A percentile compares a stretch with the other conserved stretches of the same genome.
Conservation (phyloP, 2,329 filamentous ascomycete genomes). For the Neonectria magnoliae region DNA sequence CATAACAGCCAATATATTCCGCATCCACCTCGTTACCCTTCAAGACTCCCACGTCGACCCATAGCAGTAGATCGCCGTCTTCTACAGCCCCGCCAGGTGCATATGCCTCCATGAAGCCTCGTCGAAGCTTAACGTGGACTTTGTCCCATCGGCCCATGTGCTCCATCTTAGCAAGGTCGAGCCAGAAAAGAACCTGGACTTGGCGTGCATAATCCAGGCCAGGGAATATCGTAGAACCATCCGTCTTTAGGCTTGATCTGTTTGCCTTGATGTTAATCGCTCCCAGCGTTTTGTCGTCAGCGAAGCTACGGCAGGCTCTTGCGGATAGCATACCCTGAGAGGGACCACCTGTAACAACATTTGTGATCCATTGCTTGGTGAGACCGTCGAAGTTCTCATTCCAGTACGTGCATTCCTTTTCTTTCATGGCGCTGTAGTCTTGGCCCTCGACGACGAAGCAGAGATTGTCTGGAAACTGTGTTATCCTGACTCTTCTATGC, state of each 20-base stretch:
- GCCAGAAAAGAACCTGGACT: slow-evolving; percentile 28
- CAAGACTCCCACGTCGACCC: slow-evolving; percentile 31
- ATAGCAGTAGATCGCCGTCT: slow-evolving; percentile 23
- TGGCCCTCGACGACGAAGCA: slow-evolving; percentile 17
- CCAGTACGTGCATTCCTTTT: slow-evolving; percentile 13
- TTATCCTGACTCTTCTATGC: slow-evolving; percentile 1
- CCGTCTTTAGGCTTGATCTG: too few relatives aligned
- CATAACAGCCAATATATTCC: slow-evolving; percentile 32
- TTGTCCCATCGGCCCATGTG: slow-evolving; percentile 30
- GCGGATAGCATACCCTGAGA: slow-evolving; percentile 9
- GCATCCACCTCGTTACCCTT: slow-evolving; percentile 30
- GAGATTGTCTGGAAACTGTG: slow-evolving; percentile 12
- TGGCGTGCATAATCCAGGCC: slow-evolving; percentile 26
- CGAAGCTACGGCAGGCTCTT: slow-evolving; percentile 15
- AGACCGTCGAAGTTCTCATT: slow-evolving; percentile 23
- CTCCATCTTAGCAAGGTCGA: slow-evolving; percentile 31
- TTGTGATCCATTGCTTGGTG: slow-evolving; percentile 22
- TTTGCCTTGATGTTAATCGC: neutral
- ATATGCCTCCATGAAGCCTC: slow-evolving; percentile 26
- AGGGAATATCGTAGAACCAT: neutral
- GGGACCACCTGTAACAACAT: slow-evolving; percentile 15
- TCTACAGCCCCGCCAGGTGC: slow-evolving; percentile 19
- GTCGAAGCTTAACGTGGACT: slow-evolving; percentile 28
- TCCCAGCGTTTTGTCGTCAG: neutral
- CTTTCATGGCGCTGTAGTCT: slow-evolving; percentile 14